phyloP scores from a whole-genome alignment of 306 rosid genomes.

The Cicer chorassanicum region DNA sequence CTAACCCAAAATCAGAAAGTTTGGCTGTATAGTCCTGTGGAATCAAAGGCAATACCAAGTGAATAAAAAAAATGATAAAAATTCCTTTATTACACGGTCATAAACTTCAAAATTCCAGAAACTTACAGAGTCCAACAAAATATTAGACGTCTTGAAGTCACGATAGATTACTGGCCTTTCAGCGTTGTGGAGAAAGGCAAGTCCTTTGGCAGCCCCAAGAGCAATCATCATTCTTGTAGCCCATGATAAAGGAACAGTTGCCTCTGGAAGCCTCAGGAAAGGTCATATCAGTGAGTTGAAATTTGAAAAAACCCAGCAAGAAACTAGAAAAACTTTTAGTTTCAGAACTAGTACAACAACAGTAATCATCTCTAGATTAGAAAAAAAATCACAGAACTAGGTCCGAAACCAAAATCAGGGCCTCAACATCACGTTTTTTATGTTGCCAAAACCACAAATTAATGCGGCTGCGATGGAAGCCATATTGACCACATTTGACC shows the following conservation, averaged over 20 bases:
- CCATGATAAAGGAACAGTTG: slow-evolving; percentile 86
- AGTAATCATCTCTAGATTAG: background rate
- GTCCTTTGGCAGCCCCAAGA: slow-evolving; percentile 96
- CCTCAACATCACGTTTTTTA: no score
- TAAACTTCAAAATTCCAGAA: slow-evolving; percentile 29
- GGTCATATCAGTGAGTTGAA: slow-evolving; percentile 49
- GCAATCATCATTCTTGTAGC: slow-evolving; percentile 93
- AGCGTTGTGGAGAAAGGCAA: slow-evolving; percentile 96
- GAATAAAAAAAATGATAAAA: slow-evolving; percentile 25
- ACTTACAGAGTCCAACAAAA: slow-evolving; percentile 91
- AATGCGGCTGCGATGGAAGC: no score
- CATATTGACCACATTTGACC: no score
- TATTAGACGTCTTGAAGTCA: slow-evolving; percentile 94
- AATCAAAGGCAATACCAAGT: slow-evolving; percentile 41
- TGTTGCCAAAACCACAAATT: no score
- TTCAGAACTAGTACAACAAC: slow-evolving; percentile 26
- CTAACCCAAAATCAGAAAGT: slow-evolving; percentile 96
- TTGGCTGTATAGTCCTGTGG: slow-evolving; percentile 91
- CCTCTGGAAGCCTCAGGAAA: slow-evolving; percentile 66
- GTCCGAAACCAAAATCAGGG: no score
- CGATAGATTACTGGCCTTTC: slow-evolving; percentile 96
- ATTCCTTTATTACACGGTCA: slow-evolving; percentile 30
- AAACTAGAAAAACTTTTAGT: slow-evolving; percentile 36
- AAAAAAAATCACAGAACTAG: background rate
- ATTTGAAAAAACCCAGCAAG: slow-evolving; percentile 33